Conservation (phyloP, 306 rosid species). For the Pterocarpus santalinus region DNA sequence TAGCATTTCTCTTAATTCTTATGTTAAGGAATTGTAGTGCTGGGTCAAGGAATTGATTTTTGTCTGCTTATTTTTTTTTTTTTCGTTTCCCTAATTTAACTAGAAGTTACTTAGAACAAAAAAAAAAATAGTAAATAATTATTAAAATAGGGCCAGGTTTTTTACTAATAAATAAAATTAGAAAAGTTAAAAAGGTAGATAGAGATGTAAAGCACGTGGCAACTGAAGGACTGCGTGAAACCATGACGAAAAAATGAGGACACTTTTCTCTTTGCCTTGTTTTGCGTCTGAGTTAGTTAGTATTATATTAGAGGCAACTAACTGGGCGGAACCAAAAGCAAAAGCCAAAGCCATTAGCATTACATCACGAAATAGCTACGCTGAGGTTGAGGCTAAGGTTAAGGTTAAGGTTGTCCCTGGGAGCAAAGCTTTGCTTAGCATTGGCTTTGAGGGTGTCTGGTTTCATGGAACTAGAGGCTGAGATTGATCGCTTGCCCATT, state of each 20-base stretch:
- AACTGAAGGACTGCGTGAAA: neutral
- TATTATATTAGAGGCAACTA: slow-evolving; percentile 2
- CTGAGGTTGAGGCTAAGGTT: neutral
- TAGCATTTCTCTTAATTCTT: too few relatives aligned
- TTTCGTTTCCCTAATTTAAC: too few relatives aligned
- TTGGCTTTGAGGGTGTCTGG: neutral
- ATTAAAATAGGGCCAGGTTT: neutral
- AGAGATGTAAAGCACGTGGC: slow-evolving; percentile 14
- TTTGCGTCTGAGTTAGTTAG: neutral
- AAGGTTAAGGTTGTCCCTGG: too few relatives aligned
- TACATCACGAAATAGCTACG: neutral
- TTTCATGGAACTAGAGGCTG: slow-evolving; percentile 57
- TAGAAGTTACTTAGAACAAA: too few relatives aligned
- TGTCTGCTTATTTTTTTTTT: too few relatives aligned
- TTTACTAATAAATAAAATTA: neutral
- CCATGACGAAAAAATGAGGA: slow-evolving; percentile 65
- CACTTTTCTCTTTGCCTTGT: slow-evolving; percentile 45
- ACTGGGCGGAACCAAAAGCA: slow-evolving; percentile 26
- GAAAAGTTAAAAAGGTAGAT: neutral
- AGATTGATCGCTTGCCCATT: slow-evolving; percentile 83
- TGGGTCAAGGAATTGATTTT: too few relatives aligned
- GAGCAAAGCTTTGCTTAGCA: neutral
- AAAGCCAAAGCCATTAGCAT: slow-evolving; percentile 39
- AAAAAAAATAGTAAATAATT: neutral
- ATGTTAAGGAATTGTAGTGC: too few relatives aligned